Base-by-base conservation (phyloP, 1,284 basidiomycete genomes). In the Irpex rosettiformis region DNA sequence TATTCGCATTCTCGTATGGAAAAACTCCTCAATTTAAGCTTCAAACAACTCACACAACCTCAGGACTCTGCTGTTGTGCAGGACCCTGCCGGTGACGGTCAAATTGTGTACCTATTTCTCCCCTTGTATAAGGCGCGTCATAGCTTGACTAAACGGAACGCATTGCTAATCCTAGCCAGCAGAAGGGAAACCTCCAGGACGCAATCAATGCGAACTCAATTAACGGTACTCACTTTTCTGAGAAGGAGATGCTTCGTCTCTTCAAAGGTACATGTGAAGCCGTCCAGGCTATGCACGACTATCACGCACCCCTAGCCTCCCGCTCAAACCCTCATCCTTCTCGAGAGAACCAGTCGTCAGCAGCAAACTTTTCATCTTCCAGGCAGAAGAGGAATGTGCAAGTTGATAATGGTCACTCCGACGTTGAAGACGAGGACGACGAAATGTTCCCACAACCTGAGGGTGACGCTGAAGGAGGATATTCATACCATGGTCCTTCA, bases 261-360 rank as follows among this genome's bases (percentile, higher is more conserved):
- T 99, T 99, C 80, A 90, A 89, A 65, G 96, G 96, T 5, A 94
- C 96, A 10, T 98, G 96, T 73, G 85, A 93, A 64, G 96, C 92
- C 55, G 86, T 99, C 5, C 85, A 90, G 54, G 94, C 94, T 3
- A 94, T 99, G 92, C 96, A 99, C 72, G 85, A 85, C 61, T 93
- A 93, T 71, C 82, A 81, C 47, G 80, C 84, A 6, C 74, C 75
- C 6, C 62, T 75, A 52, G 69, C 75, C 40, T 73, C 78, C 47
- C 58, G 74, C 64, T 67, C 56, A 64, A 70, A 56, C 43, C 67
- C 65, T 52, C 69, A 57, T 53, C 65, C 69, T 7, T 65, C 69
- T 8, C 61, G 66, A 47, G 60, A 65, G 42, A 69, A 70, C 58
- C 69, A 68, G 58, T 68, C 73, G 7, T 62, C 61, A 60, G 25